Evolutionary conservation across 352 stramenopile genomes (phyloP).

Genomic region (Phytophthora pisi): DNA sequence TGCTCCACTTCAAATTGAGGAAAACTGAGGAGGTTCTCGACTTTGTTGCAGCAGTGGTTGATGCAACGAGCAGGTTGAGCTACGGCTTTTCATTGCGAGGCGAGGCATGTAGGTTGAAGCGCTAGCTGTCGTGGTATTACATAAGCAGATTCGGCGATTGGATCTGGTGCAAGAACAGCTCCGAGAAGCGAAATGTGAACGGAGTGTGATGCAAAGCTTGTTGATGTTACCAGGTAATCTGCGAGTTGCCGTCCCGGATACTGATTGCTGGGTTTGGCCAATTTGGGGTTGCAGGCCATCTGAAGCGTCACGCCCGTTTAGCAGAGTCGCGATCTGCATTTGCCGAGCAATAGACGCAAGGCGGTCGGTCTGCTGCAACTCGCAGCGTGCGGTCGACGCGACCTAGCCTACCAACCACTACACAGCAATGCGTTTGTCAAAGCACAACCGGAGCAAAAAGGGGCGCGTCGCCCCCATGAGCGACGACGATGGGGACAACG

Average conservation of each 20-base stretch:
- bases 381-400: neutral
- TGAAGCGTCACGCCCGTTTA: constrained; percentile 25
- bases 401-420: neutral
- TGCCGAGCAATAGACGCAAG: neutral
- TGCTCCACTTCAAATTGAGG: constrained; percentile 12
- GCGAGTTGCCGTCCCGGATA: too few species aligned
- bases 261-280: neutral
- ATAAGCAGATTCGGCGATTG: neutral
- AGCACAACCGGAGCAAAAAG: constrained; percentile 25
- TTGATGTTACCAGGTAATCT: neutral
- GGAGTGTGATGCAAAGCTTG: neutral
- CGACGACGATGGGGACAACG: constrained; percentile 21
- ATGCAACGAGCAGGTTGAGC: neutral
- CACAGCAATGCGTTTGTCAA: constrained; percentile 25
- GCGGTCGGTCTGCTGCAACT: neutral
- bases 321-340: constrained; percentile 6
- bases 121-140: neutral
- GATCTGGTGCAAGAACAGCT: neutral
- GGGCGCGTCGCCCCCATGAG: constrained; percentile 25
- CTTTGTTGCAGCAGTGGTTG: constrained; percentile 1
- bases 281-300: neutral
- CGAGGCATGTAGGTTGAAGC: neutral
- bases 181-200: neutral
- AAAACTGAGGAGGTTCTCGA: neutral
- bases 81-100: neutral